Evolutionary conservation across 2,329 filamentous ascomycete species (phyloP).

Genomic region (Phoma herbarum): DNA sequence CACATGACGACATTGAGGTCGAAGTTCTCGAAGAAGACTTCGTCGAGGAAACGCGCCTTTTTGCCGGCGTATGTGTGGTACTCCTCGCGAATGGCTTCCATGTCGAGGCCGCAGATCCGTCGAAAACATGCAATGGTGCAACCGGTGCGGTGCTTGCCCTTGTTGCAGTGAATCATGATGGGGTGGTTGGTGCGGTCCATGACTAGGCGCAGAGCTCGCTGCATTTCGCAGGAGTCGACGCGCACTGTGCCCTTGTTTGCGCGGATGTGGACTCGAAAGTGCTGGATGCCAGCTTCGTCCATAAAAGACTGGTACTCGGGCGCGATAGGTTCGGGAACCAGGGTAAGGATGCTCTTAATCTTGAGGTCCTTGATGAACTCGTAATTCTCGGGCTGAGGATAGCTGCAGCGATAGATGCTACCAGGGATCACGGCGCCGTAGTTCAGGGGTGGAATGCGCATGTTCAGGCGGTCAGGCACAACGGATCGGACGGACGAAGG

Average conservation of each 20-base stretch:
- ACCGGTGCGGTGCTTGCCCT: constrained; percentile 91
- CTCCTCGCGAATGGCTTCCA: constrained; percentile 71
- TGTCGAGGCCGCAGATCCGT: constrained; percentile 71
- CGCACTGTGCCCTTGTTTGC: constrained; percentile 80
- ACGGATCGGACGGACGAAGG: constrained; percentile 35
- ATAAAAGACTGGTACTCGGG: constrained; percentile 69
- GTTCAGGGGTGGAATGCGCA: constrained; percentile 68
- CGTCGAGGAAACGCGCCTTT: constrained; percentile 60
- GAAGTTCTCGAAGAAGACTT: constrained; percentile 57
- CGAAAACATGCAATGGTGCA: constrained; percentile 85
- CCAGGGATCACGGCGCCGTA: constrained; percentile 78
- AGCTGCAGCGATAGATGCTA: constrained; percentile 81
- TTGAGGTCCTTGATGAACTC: constrained; percentile 72
- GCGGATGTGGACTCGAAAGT: constrained; percentile 78
- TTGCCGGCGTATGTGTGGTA: constrained; percentile 70
- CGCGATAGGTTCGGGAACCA: constrained; percentile 60
- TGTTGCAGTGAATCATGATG: constrained; percentile 89
- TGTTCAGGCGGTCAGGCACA: constrained; percentile 46
- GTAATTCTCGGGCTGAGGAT: constrained; percentile 76
- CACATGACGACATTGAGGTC: constrained; percentile 54
- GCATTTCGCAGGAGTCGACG: constrained; percentile 63
- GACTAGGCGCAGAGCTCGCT: constrained; percentile 73
- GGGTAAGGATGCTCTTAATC: constrained; percentile 79
- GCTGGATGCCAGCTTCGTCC: constrained; percentile 70
- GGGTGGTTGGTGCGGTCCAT: constrained; percentile 79